Conservation (phyloP, 2,329 filamentous ascomycete species). For the Teratosphaeria nubilosa region DNA sequence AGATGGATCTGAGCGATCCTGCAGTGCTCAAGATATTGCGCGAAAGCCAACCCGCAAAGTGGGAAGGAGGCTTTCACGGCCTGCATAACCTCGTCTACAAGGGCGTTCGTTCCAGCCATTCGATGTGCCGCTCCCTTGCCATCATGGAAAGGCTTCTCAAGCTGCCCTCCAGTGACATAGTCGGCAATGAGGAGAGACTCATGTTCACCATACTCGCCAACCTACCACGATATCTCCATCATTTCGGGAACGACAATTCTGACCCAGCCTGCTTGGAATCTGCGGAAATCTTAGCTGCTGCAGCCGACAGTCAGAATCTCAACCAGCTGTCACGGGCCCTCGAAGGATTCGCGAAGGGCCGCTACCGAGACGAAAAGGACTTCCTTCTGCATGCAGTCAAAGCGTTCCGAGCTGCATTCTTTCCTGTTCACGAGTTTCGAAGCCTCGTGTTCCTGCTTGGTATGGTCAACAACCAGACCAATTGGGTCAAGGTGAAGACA, state of each 20-base stretch:
- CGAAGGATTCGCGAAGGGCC: conserved; percentile 56
- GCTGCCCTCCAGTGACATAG: conserved; percentile 67
- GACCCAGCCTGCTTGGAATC: conserved; percentile 49
- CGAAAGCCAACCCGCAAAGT: conserved; percentile 71
- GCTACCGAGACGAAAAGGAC: conserved; percentile 59
- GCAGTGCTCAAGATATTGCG: conserved; percentile 59
- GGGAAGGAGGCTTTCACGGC: conserved; percentile 84
- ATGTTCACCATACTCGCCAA: conserved; percentile 88
- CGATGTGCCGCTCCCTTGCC: conserved; percentile 65
- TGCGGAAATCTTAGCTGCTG: conserved; percentile 58
- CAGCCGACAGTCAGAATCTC: conserved; percentile 64
- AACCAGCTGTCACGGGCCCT: conserved; percentile 59
- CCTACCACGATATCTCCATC: conserved; percentile 71
- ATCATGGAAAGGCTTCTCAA: conserved; percentile 69
- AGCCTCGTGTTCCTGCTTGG: conserved; percentile 86
- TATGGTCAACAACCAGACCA: conserved; percentile 73
- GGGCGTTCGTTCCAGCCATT: conserved; percentile 76
- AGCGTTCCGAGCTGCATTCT: conserved; percentile 66
- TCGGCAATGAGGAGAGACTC: conserved; percentile 72
- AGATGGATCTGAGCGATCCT: conserved; percentile 67
- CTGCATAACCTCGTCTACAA: conserved; percentile 82
- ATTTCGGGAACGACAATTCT: conserved; percentile 56
- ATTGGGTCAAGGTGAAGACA: conserved; percentile 86
- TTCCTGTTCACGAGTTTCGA: conserved; percentile 71
- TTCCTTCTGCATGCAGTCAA: conserved; percentile 66